phyloP scores from a whole-genome alignment of 306 rosid genomes.

The Pyrus pyrifolia region DNA sequence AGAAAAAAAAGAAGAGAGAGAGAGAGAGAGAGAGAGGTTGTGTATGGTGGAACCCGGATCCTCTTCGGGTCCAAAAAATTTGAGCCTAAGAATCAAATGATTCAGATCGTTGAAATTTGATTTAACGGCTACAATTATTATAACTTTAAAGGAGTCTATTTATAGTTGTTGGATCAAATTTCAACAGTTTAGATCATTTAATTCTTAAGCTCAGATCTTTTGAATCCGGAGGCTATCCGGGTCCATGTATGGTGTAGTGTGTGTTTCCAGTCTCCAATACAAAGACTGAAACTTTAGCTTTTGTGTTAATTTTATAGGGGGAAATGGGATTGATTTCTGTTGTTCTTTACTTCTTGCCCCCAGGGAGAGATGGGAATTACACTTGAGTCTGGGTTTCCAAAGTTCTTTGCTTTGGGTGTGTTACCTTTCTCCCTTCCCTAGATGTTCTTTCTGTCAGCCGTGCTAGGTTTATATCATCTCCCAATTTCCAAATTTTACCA shows the following conservation, averaged over 20 bases:
- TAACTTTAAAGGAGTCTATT: too few relatives aligned
- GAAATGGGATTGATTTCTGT: constrained; percentile 51
- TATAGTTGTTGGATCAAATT: accelerated
- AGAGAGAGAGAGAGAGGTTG: constrained; percentile 20
- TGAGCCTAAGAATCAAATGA: too few relatives aligned
- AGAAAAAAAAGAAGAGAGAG: constrained; percentile 3
- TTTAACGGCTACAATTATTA: too few relatives aligned
- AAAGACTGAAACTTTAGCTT: constrained; percentile 89
- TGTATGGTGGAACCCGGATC: too few relatives aligned
- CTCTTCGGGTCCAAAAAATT: too few relatives aligned
- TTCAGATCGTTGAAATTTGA: too few relatives aligned
- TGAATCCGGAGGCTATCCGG: too few relatives aligned
- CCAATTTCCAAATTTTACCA: neutral
- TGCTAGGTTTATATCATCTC: neutral
- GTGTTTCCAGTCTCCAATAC: constrained; percentile 95
- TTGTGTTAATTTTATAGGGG: constrained; percentile 50
- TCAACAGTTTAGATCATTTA: too few relatives aligned
- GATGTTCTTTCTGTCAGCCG: constrained; percentile 59
- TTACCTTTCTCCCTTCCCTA: constrained; percentile 83
- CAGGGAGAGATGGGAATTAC: constrained; percentile 46
- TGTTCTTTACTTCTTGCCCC: constrained; percentile 60
- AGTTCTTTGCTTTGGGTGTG: constrained; percentile 39
- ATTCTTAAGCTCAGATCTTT: too few relatives aligned
- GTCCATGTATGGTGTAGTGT: neutral
- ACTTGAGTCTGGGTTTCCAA: constrained; percentile 48